Base-by-base conservation (phyloP, 2,329 filamentous ascomycete species). In the Knoxdaviesia capensis region DNA sequence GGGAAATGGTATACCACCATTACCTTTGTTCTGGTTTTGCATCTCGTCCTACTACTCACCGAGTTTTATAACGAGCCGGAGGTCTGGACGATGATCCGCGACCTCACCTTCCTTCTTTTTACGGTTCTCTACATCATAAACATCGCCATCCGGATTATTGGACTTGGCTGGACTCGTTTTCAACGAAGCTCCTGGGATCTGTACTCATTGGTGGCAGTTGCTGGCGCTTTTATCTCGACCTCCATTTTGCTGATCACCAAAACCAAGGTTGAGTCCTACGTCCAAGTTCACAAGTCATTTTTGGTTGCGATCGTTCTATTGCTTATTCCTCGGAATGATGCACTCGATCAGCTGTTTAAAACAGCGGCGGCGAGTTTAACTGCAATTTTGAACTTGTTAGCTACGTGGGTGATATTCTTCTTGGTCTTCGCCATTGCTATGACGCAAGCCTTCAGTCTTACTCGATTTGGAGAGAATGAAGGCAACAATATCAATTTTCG, bases 321-420 rank as follows among this genome's bases (percentile, higher is more conserved):
- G 41, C 71, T 98, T 33, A 98, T 98, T 46, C 90, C 90, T 1
- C 75, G 92, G 41, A 98, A 98, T 56, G 92, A 98, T 52, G 87
- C 93, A 40, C 71, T 98, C 28, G 92, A 98, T 55, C 90, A 98
- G 56, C 74, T 98, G 0, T 98, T 98, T 74, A 98, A 98, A 59
- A 98, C 92, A 2, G 92, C 88, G 0, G 90, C 90, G 7, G 90
- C 88, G 42, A 93, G 84, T 74, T 62, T 98, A 50, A 80, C 83
- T 2, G 77, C 83, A 11, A 98, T 98, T 50, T 74, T 80, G 44
- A 98, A 94, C 54, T 66, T 98, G 37, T 65, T 98, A 35, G 88
- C 88, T 2, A 98, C 92, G 0, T 98, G 90, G 90, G 82, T 96
- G 48, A 86, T 98, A 3, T 74, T 98, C 46, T 98, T 96, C 62